Conservation (phyloP, 176 grass and related monocot genomes). For the Microstegium vimineum region DNA sequence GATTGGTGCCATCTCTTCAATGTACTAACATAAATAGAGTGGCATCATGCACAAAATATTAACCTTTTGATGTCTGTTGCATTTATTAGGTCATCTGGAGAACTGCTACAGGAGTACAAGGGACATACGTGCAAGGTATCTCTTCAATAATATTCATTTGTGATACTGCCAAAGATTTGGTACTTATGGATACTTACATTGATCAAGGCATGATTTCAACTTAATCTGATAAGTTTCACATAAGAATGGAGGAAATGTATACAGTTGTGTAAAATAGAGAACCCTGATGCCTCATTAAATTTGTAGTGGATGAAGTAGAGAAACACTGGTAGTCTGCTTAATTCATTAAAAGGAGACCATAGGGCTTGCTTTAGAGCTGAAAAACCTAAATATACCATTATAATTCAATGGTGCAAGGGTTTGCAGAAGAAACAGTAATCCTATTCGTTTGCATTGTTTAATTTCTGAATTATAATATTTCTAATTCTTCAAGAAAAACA, state of each 20-base stretch:
- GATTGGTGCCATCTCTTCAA: not conserved
- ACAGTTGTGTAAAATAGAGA: not conserved
- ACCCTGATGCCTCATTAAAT: not conserved
- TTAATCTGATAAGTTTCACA: not conserved
- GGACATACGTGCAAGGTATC: slow-evolving; percentile 85
- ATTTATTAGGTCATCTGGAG: slow-evolving; percentile 67
- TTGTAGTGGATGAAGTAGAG: not conserved
- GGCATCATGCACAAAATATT: not conserved
- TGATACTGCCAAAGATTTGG: not conserved
- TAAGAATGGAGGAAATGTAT: not conserved
- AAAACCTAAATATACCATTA: not conserved
- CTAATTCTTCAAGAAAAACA: slow-evolving; percentile 63
- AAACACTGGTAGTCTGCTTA: not conserved
- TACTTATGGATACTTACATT: not conserved
- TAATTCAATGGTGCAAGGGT: not conserved
- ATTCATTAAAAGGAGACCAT: not conserved
- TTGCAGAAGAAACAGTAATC: not conserved
- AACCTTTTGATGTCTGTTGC: not conserved
- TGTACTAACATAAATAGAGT: not conserved
- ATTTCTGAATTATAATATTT: not conserved
- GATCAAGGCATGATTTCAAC: not conserved
- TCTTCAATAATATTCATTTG: slow-evolving; percentile 8
- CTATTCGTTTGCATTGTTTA: not conserved
- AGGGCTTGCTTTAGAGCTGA: not conserved
- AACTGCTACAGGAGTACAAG: slow-evolving; percentile 91